Conservation (phyloP, 2,329 filamentous ascomycete species). For the Penicillium sp. region DNA sequence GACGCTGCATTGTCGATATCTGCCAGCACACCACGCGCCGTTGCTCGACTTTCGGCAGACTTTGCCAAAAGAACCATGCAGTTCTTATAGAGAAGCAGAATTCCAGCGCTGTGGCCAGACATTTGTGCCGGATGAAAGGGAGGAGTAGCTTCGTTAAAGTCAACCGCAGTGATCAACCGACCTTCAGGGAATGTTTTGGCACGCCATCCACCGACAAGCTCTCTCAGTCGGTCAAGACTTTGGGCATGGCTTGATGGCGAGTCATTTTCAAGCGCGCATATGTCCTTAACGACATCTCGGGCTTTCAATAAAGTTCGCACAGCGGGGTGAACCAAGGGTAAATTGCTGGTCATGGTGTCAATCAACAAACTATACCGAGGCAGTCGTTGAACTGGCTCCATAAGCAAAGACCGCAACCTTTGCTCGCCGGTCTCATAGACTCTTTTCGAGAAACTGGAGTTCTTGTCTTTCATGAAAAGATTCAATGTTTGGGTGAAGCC, state of each 20-base stretch:
- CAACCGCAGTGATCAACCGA: slow-evolving; percentile 76
- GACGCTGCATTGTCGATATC: slow-evolving; percentile 81
- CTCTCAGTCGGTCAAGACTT: slow-evolving; percentile 70
- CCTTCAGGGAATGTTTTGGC: slow-evolving; percentile 69
- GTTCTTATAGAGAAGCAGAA: slow-evolving; percentile 84
- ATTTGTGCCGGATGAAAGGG: slow-evolving; percentile 61
- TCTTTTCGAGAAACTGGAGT: slow-evolving; percentile 78
- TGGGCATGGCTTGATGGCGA: slow-evolving; percentile 67
- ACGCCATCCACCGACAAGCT: slow-evolving; percentile 78
- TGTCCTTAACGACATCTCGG: slow-evolving; percentile 90
- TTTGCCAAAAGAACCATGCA: slow-evolving; percentile 77
- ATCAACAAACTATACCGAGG: slow-evolving; percentile 95
- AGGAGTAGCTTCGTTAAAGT: slow-evolving; percentile 73
- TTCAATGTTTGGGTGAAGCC: slow-evolving; percentile 81
- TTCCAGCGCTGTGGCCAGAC: slow-evolving; percentile 57
- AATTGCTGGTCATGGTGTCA: slow-evolving; percentile 85
- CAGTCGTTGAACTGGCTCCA: slow-evolving; percentile 92
- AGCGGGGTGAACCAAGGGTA: slow-evolving; percentile 84
- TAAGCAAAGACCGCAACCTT: slow-evolving; percentile 83
- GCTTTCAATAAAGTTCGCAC: slow-evolving; percentile 82
- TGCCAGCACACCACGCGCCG: slow-evolving; percentile 75
- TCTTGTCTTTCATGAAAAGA: slow-evolving; percentile 71
- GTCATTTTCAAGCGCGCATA: slow-evolving; percentile 86
- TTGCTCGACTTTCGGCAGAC: slow-evolving; percentile 60
- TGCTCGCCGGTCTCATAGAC: slow-evolving; percentile 87